Percentiles rank a stretch among this genome's conserved stretches.
These are phyloP conservation scores for Botryotinia narcissicola DNA, from an alignment of 2,329 filamentous ascomycete species.

Conservation along the genomic window DNA sequence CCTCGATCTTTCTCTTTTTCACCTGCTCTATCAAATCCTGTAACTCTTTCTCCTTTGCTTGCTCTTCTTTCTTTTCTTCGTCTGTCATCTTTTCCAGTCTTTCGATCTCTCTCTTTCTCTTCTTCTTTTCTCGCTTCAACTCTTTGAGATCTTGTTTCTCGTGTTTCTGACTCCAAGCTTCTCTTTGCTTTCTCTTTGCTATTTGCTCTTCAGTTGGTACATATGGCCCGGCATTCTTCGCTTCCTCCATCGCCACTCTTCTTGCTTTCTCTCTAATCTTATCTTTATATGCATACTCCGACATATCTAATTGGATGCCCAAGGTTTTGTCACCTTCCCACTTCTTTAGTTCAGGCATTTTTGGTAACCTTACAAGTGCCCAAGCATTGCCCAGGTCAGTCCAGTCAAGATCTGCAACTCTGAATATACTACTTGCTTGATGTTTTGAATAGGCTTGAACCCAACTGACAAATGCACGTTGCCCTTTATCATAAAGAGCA, in stretches of 20 bases:
- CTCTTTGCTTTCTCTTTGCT: slow-evolving; percentile 60
- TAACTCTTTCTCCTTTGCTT: slow-evolving; percentile 57
- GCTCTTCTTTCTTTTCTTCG: slow-evolving; percentile 61
- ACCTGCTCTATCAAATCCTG: slow-evolving; percentile 63
- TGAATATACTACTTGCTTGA: slow-evolving; percentile 87
- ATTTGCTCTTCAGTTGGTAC: slow-evolving; percentile 43
- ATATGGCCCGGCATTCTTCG: slow-evolving; percentile 43
- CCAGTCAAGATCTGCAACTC: slow-evolving; percentile 80
- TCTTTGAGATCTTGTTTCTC: slow-evolving; percentile 63
- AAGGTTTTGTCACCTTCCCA: slow-evolving; percentile 68
- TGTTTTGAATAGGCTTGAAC: slow-evolving; percentile 89
- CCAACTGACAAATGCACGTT: slow-evolving; percentile 91
- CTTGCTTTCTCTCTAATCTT: slow-evolving; percentile 67
- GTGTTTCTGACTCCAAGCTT: slow-evolving; percentile 71
- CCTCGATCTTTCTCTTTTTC: slow-evolving; percentile 47
- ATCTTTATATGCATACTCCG: slow-evolving; percentile 68
- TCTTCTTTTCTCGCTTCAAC: slow-evolving; percentile 62
- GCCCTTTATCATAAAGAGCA: slow-evolving; percentile 74
- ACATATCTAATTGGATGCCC: slow-evolving; percentile 64
- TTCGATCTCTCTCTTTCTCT: slow-evolving; percentile 62
- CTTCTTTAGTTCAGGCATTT: slow-evolving; percentile 84
- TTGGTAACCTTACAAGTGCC: slow-evolving; percentile 82
- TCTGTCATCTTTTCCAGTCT: slow-evolving; percentile 65
- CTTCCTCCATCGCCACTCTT: slow-evolving; percentile 52
- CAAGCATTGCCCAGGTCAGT: slow-evolving; percentile 74